These are phyloP conservation scores for Candida pseudofarinosa DNA, from an alignment of 805 yeast genomes.

Conservation along the genomic window DNA sequence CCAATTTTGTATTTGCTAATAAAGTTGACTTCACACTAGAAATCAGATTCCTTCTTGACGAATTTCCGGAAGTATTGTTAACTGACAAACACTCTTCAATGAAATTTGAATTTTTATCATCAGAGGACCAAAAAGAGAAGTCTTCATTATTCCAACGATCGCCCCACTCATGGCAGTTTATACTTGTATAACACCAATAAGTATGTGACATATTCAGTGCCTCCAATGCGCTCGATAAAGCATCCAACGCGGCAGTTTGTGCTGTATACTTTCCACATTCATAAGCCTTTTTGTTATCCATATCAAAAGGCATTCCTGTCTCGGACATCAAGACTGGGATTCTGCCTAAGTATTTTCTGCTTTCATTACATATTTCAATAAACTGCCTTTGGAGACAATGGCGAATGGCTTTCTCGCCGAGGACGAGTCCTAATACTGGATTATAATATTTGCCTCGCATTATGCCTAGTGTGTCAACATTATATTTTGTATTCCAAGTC, in stretches of 20 bases:
- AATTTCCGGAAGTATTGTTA: not conserved
- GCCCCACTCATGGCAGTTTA: constrained; percentile 79
- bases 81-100: constrained; percentile 10
- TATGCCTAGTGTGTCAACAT: constrained; percentile 87
- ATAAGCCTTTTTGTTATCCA: constrained; percentile 79
- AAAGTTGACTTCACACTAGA: not conserved
- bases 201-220: constrained; percentile 68
- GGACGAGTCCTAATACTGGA: constrained; percentile 70
- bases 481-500: constrained; percentile 77
- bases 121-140: constrained; percentile 78
- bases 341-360: constrained; percentile 55
- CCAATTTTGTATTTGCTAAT: not conserved
- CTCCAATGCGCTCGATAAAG: constrained; percentile 74
- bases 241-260: constrained; percentile 83
- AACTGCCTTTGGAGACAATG: constrained; percentile 69
- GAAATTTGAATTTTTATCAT: constrained; percentile 40
- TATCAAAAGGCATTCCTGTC: constrained; percentile 97
- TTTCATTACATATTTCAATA: constrained; percentile 61
- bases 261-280: constrained; percentile 59
- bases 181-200: constrained; percentile 78
- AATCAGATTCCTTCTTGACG: not conserved
- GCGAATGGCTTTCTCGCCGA: constrained; percentile 79
- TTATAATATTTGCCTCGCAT: constrained; percentile 71
- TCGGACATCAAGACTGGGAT: constrained; percentile 83
- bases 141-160: constrained; percentile 95